Evolutionary conservation across 164 flowering plant genomes (phyloP).

Genomic region (Aristolochia fimbriata): DNA sequence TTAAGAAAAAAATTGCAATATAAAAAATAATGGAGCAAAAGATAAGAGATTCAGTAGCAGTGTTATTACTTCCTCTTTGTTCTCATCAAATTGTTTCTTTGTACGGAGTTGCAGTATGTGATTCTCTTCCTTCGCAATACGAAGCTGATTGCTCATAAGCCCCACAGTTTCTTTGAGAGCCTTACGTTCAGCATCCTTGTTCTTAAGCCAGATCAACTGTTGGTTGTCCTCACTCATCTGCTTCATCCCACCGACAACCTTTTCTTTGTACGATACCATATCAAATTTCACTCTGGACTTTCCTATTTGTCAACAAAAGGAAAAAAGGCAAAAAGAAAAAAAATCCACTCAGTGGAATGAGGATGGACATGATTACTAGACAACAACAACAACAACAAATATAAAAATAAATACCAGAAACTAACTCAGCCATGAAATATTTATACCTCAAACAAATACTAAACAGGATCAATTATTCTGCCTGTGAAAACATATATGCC

Average conservation of each 20-base stretch:
- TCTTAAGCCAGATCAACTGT: slow-evolving; percentile 43
- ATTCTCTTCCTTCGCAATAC: slow-evolving; percentile 44
- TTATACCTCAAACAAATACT: not conserved
- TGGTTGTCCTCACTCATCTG: slow-evolving; percentile 85
- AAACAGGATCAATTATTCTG: too few species aligned
- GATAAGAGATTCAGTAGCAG: too few species aligned
- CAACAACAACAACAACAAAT: too few species aligned
- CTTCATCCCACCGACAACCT: slow-evolving; percentile 53
- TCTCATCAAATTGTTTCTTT: slow-evolving; percentile 54
- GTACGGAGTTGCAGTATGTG: slow-evolving; percentile 53
- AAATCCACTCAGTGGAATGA: not conserved
- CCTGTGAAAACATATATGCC: not conserved
- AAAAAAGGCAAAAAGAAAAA: not conserved
- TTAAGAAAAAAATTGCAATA: too few species aligned
- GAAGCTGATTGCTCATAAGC: slow-evolving; percentile 40
- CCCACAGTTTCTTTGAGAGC: slow-evolving; percentile 45
- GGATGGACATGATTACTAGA: too few species aligned
- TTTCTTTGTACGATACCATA: slow-evolving; percentile 67
- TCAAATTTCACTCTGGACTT: slow-evolving; percentile 68
- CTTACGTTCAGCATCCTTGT: slow-evolving; percentile 42
- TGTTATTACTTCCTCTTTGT: slow-evolving; percentile 62
- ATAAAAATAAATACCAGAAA: too few species aligned
- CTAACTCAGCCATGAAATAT: not conserved
- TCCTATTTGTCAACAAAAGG: slow-evolving; percentile 22
- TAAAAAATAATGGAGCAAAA: not conserved